Evolutionary conservation across 140 eudicot species (phyloP), one percentile per base, ranked within the genome.

Genomic region (Cichorium intybus): DNA sequence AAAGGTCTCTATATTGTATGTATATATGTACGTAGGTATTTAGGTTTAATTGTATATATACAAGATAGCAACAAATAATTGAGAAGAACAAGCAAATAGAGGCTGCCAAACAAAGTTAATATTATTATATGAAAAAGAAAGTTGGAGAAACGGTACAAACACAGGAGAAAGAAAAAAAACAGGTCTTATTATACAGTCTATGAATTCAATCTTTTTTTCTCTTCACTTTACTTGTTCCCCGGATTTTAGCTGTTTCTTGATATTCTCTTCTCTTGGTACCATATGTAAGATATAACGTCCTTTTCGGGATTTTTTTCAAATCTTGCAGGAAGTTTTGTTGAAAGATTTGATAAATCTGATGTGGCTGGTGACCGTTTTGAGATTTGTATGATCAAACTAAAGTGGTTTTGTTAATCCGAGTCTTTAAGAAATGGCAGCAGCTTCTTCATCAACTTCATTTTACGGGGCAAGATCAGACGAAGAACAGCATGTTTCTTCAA

Each of bases 391-490:
- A 21, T 31, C 23, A 12, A 48, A 29, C 22, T 21, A 37, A 24
- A 26, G 14, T 53, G 26, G 33, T 6, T 48, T 65, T 7, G 15
- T 66, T 34, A 3, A 24, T 22, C 24, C 37, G 6, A 18, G 6
- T 57, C 37, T 0, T 10, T 22, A 16, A 70, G 20, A 59, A 48
- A 70, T 70, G 75, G 75, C 75, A 21, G 73, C 78, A 33, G 31
- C 78, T 49, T 73, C 78, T 37, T 73, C 67, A 17, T 64, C 67
- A 9, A 65, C 60, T 7, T 24, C 72, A 21, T 64, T 64, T 64
- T 73, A 55, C 8, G 64, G 59, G 21, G 73, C 24, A 73, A 64
- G 73, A 73, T 66, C 65, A 22, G 78, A 64, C 34, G 78, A 73
- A 56, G 61, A 73, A 65, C 71, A 64, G 6, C 21, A 64, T 64